Evolutionary conservation across 257 asterid genomes (phyloP).

Genomic region (Rauvolfia tetraphylla): DNA sequence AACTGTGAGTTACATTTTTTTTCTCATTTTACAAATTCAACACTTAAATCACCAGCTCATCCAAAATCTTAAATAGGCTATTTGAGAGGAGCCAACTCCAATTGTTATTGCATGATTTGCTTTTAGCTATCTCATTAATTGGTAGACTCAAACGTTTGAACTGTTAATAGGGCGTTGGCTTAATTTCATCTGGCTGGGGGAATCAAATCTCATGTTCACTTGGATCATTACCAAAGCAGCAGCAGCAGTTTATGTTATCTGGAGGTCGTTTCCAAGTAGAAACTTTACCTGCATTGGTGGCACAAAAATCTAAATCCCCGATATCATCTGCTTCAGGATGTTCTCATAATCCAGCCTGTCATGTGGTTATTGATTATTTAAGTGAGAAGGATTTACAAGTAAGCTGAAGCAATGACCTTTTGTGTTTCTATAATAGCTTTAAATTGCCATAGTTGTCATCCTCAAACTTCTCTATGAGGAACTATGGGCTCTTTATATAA

Average conservation of each 20-base stretch:
- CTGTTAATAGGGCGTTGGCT: neutral
- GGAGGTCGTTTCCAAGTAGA: conserved; percentile 10
- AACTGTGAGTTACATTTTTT: neutral
- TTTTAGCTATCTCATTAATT: neutral
- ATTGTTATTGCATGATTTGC: neutral
- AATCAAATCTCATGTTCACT: neutral
- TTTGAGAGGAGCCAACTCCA: neutral
- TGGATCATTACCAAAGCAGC: conserved; percentile 16
- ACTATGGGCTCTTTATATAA: neutral
- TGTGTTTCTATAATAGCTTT: neutral
- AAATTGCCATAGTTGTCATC: neutral
- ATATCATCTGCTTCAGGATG: conserved; percentile 11
- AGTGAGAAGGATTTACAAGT: conserved; percentile 23
- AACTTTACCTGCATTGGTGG: conserved; percentile 11
- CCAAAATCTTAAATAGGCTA: neutral
- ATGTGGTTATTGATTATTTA: conserved; percentile 12
- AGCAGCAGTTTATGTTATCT: conserved; percentile 4
- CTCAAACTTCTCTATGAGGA: conserved; percentile 2
- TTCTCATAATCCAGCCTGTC: conserved; percentile 9
- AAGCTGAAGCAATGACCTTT: conserved; percentile 17
- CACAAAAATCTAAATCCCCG: conserved; percentile 15
- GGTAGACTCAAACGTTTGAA: neutral
- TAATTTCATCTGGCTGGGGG: neutral
- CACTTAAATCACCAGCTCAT: neutral
- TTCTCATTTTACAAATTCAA: neutral